Percentiles rank a stretch among this genome's conserved stretches.
Evolutionary conservation across 768 basidiomycete genomes (phyloP).

Genomic region (Pholiota microspora): DNA sequence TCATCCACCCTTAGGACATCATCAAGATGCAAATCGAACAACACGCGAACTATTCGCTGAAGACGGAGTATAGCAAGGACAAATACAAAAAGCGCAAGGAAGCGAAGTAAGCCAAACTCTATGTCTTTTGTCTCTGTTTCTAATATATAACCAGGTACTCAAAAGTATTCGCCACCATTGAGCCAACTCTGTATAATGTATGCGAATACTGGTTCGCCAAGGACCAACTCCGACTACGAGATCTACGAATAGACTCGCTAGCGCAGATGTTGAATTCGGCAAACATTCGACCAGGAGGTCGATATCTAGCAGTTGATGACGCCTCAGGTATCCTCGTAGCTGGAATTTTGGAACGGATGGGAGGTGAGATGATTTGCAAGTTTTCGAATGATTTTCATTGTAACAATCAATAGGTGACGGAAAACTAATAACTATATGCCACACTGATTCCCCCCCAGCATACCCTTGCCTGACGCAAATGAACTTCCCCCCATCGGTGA

Average conservation of each 20-base stretch:
- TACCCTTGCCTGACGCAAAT: constrained; percentile 81
- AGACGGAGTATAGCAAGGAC: constrained; percentile 98
- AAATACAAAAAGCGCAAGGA: constrained; percentile 97
- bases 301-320: constrained; percentile 89
- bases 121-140: background rate
- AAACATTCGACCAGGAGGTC: constrained; percentile 83
- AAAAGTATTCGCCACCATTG: constrained; percentile 82
- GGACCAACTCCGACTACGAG: constrained; percentile 76
- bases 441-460: constrained; percentile 90
- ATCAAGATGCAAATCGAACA: constrained; percentile 92
- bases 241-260: constrained; percentile 83
- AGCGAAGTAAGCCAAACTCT: constrained; percentile 68
- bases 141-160: constrained; percentile 87
- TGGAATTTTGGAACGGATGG: constrained; percentile 82
- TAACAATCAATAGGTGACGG: constrained; percentile 59
- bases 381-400: constrained; percentile 1
- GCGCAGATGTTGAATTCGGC: constrained; percentile 85
- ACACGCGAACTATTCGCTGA: constrained; percentile 88
- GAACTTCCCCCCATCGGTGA: constrained; percentile 73
- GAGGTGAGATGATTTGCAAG: constrained; percentile 47
- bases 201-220: constrained; percentile 88
- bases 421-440: constrained; percentile 78
- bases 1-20: constrained; percentile 68
- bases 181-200: constrained; percentile 85
- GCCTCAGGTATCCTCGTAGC: constrained; percentile 86